Evolutionary conservation across 257 asterid genomes (phyloP).

Genomic region (Fraxinus anomala): DNA sequence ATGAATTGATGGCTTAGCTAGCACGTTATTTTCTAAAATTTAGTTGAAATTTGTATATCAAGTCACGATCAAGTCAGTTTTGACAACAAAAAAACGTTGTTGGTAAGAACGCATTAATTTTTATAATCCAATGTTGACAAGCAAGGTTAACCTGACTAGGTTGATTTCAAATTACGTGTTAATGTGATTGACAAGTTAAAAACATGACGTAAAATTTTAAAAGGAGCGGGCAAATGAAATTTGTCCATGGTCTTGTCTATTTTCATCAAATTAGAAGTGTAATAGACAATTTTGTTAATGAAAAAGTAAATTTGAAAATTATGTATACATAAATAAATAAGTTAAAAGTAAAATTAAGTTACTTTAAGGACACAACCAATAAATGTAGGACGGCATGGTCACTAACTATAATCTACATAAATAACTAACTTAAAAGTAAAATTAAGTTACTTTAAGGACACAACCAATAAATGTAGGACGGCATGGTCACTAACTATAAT

Average conservation of each 20-base stretch:
- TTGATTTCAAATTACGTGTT: neutral
- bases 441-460: too few relatives aligned
- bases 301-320: neutral
- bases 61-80: too few relatives aligned
- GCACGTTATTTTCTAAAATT: too few relatives aligned
- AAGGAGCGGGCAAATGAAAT: neutral
- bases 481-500: neutral
- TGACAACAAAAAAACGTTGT: neutral
- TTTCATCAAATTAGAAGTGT: neutral
- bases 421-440: neutral
- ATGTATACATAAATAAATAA: neutral
- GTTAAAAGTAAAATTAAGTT: too few relatives aligned
- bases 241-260: too few relatives aligned
- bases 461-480: too few relatives aligned
- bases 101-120: constrained; percentile 40
- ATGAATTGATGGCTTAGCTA: neutral
- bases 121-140: constrained; percentile 41
- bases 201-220: too few relatives aligned
- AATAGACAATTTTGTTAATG: neutral
- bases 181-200: neutral
- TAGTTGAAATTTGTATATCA: neutral
- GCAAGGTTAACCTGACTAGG: neutral
- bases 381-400: too few relatives aligned
- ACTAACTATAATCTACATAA: neutral
- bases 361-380: too few relatives aligned